These are phyloP conservation scores for Colletotrichum sansevieriae DNA, from an alignment of 2,329 filamentous ascomycete species.

Conservation along the genomic window DNA sequence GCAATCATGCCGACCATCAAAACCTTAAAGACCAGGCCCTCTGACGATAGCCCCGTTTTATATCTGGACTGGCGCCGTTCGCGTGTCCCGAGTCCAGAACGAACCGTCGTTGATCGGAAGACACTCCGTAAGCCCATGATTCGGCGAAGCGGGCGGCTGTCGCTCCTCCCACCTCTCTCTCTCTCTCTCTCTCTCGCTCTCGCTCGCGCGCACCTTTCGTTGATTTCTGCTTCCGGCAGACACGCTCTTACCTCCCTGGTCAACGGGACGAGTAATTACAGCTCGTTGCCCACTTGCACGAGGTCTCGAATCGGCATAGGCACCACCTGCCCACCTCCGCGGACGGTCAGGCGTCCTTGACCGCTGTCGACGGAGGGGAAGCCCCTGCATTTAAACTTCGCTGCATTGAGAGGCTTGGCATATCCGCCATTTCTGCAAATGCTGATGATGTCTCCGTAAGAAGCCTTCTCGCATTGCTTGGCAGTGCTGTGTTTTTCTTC, in stretches of 20 bases:
- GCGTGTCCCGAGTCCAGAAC: background rate
- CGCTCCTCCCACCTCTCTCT: background rate
- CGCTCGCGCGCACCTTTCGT: no score
- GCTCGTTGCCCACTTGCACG: background rate
- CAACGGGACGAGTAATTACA: slow-evolving; percentile 24
- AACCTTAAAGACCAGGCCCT: slow-evolving; percentile 17
- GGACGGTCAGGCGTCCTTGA: slow-evolving; percentile 12
- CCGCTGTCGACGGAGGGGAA: slow-evolving; percentile 13
- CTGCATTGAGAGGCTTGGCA: no score
- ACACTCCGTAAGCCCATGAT: slow-evolving; percentile 6
- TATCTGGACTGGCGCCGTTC: background rate
- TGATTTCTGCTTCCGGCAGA: background rate
- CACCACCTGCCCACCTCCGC: slow-evolving; percentile 20
- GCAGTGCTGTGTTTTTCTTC: no score
- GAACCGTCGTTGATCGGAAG: slow-evolving; percentile 9
- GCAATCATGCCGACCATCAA: slow-evolving; percentile 17
- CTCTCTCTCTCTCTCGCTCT: background rate
- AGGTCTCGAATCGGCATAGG: slow-evolving; percentile 7
- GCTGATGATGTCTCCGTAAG: no score
- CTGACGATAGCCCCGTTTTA: background rate
- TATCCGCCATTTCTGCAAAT: no score
- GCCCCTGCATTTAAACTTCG: no score
- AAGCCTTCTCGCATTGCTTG: no score
- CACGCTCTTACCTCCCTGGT: background rate
- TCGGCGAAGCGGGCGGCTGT: background rate